Base-by-base conservation (phyloP, 2,329 filamentous ascomycete genomes). In the Stagonosporopsis chrysanthemi region DNA sequence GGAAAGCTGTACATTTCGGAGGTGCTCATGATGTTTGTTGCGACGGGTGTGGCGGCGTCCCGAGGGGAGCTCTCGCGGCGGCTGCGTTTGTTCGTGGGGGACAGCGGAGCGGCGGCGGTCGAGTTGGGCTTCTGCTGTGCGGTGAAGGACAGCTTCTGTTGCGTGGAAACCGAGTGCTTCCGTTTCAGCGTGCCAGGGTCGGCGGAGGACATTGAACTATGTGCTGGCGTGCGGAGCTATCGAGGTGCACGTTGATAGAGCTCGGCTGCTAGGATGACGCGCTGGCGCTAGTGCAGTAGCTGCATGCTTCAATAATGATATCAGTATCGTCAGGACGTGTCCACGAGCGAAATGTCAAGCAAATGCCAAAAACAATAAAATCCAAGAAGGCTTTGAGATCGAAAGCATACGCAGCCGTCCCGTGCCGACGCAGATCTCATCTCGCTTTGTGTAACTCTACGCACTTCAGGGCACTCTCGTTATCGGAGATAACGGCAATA, bases 1-100 rank as follows among this genome's bases (percentile, higher is more conserved):
- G 70, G 67, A 52, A 75, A 75, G 47, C 69, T 68, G 52, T 75
- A 75, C 73, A 75, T 75, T 22, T 71, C 69, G 28, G 68, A 64
- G 22, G 70, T 68, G 51, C 70, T 71, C 71, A 72, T 73, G 26
- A 61, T 62, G 51, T 54, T 52, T 8, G 52, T 42, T 31, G 60
- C n/a, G 11, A 56, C 47, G 17, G 60, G 50, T 26, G 62, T 43
- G 43, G 52, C 48, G 53, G 59, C 56, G 39, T 56, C 46, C 39
- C 59, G 60, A 38, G 60, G 58, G 31, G 66, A 66, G 62, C 65
- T 69, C 50, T 66, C 67, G 17, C 68, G 69, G 56, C 69, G 67
- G 46, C 62, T 54, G 55, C 73, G 73, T 57, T 75, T 75, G 63
- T 46, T 67, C 6, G 65, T 66, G 17, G 71, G 71, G 29, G 70